phyloP scores from a whole-genome alignment of 768 basidiomycete species.

The Cyclocybe cylindracea region DNA sequence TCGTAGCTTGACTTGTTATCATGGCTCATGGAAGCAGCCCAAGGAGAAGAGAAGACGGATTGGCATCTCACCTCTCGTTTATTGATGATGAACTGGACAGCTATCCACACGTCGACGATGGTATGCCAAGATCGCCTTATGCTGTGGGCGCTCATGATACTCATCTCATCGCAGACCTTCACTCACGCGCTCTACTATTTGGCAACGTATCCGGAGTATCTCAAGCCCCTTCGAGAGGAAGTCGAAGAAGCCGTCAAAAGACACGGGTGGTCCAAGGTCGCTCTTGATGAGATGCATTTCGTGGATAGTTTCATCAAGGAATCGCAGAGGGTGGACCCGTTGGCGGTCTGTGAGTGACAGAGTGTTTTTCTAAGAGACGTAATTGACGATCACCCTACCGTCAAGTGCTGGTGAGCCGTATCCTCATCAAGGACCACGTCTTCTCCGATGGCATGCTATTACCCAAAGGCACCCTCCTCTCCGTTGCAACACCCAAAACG shows the following conservation, averaged over 20 bases:
- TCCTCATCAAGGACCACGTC: constrained; percentile 37
- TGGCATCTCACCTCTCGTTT: constrained; percentile 19
- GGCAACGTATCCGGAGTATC: constrained; percentile 33
- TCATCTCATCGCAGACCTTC: constrained; percentile 27
- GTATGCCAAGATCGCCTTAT: background rate
- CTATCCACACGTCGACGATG: constrained; percentile 24
- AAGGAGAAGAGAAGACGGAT: constrained; percentile 18
- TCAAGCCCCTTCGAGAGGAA: constrained; percentile 41
- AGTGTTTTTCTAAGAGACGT: no score
- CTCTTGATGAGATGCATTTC: constrained; percentile 38
- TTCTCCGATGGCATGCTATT: constrained; percentile 43
- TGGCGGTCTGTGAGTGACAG: background rate
- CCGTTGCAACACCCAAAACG: constrained; percentile 23
- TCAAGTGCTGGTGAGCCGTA: constrained; percentile 25
- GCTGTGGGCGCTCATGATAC: background rate
- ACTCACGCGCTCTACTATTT: constrained; percentile 36
- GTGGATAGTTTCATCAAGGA: constrained; percentile 48
- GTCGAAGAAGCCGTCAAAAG: constrained; percentile 32
- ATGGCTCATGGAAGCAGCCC: constrained; percentile 29
- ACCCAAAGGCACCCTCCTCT: constrained; percentile 37
- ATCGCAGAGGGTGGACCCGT: constrained; percentile 16
- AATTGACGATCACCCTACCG: background rate
- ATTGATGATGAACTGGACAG: constrained; percentile 24
- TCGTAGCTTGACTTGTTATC: constrained; percentile 24
- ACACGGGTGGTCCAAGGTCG: constrained; percentile 36